Evolutionary conservation across 2,329 filamentous ascomycete species (phyloP).

Genomic region (Macrophomina tecta): DNA sequence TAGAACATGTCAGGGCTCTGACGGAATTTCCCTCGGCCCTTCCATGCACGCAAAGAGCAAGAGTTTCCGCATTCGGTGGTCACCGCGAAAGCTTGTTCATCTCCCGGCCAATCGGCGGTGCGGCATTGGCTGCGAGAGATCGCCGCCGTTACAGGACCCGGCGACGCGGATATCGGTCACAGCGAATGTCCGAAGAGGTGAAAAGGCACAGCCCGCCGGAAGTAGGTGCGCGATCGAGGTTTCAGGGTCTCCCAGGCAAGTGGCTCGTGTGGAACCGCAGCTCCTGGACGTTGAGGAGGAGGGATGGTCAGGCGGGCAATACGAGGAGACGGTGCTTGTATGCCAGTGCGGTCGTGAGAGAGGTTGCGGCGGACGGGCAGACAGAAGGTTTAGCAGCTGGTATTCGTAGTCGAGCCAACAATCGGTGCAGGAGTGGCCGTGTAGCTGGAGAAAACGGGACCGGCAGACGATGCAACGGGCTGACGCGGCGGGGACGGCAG

Average conservation of each 20-base stretch:
- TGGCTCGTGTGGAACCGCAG: background rate
- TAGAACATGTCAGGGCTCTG: no score
- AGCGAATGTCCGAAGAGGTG: background rate
- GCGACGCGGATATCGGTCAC: background rate
- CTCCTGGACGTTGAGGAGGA: background rate
- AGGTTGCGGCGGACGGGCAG: no score
- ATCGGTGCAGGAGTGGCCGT: no score
- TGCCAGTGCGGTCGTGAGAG: no score
- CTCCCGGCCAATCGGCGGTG: background rate
- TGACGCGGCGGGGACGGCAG: no score
- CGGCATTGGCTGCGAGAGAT: background rate
- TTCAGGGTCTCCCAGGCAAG: background rate
- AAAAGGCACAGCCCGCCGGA: background rate
- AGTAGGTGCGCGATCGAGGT: background rate
- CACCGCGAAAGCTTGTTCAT: background rate
- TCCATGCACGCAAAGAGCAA: no score
- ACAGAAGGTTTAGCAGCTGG: no score
- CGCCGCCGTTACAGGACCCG: background rate
- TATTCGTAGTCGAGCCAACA: no score
- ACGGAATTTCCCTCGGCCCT: no score
- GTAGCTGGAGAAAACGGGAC: no score
- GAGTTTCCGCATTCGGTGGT: no score
- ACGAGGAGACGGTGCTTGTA: background rate
- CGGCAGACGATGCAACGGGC: no score
- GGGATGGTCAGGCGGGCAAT: background rate